Percentiles rank a stretch among this genome's conserved stretches.
phyloP scores from a whole-genome alignment of 169 alveolate species.

The Plasmodium billcollinsi region DNA sequence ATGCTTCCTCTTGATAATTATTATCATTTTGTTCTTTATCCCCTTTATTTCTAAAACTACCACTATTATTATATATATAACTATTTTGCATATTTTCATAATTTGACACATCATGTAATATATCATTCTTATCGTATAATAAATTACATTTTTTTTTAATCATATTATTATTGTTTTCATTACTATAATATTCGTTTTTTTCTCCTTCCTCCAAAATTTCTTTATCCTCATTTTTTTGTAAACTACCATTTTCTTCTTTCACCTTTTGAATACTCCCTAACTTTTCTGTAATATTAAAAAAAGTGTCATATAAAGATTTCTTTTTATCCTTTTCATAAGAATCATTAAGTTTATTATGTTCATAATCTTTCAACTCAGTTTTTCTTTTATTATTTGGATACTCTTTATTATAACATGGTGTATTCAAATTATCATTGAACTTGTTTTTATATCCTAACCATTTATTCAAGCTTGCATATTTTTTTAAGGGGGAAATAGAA shows the following conservation, averaged over 20 bases:
- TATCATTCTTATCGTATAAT: background rate
- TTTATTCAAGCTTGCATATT: no score
- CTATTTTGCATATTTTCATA: background rate
- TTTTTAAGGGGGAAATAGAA: no score
- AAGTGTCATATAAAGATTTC: slow-evolving; percentile 16
- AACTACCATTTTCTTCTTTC: background rate
- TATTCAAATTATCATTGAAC: no score
- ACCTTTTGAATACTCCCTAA: slow-evolving; percentile 13
- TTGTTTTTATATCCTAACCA: no score
- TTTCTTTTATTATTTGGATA: no score
- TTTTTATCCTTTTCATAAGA: no score
- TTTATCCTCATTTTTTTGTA: background rate
- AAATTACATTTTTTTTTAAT: no score
- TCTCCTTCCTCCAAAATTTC: background rate
- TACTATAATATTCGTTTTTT: slow-evolving; percentile 8
- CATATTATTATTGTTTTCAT: slow-evolving; percentile 2
- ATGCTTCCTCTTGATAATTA: slow-evolving; percentile 13
- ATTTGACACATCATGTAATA: slow-evolving; percentile 1
- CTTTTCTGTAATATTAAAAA: slow-evolving; percentile 34
- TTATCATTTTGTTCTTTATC: slow-evolving; percentile 14
- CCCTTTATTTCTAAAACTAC: background rate
- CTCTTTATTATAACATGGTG: no score
- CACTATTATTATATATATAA: background rate
- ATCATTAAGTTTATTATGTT: no score
- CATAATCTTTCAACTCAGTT: no score